Evolutionary conservation across 1,284 basidiomycete species (phyloP).

Genomic region (Trichosporon sp.): DNA sequence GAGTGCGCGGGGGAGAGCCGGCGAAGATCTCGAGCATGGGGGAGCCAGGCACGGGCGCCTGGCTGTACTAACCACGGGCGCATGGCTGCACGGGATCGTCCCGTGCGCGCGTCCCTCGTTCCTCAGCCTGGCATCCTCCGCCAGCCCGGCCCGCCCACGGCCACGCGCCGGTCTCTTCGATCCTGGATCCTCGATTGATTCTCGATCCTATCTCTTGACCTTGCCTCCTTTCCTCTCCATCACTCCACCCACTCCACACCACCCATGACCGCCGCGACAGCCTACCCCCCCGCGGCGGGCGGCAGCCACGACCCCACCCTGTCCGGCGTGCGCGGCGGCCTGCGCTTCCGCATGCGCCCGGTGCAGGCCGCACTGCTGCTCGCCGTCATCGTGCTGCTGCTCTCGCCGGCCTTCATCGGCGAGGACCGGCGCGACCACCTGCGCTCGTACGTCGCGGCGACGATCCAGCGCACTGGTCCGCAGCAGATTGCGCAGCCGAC

Average conservation of each 20-base stretch:
- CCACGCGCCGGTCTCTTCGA: too few species aligned
- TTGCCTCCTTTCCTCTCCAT: not conserved
- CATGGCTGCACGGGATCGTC: not conserved
- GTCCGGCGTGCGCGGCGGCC: constrained; percentile 6
- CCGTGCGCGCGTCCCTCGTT: too few species aligned
- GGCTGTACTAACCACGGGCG: too few species aligned
- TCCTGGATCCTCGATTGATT: not conserved
- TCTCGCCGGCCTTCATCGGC: constrained; percentile 9
- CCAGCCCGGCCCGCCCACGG: too few species aligned
- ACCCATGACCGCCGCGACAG: not conserved
- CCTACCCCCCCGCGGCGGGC: not conserved
- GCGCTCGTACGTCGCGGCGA: constrained; percentile 1
- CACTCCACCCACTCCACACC: constrained; percentile 3
- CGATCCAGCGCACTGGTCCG: constrained; percentile 8
- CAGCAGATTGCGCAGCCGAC: constrained; percentile 28
- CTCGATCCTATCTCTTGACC: not conserved
- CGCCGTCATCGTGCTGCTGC: constrained; percentile 15
- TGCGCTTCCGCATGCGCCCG: constrained; percentile 17
- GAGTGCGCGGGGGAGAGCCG: too few species aligned
- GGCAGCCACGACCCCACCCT: not conserved
- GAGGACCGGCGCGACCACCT: constrained; percentile 12
- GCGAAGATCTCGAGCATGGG: not conserved
- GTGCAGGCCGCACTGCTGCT: constrained; percentile 19
- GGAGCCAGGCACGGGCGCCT: not conserved
- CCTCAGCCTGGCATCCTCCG: too few species aligned